phyloP scores from a whole-genome alignment of 768 basidiomycete species.

The Phlebiopsis flavidoalba region DNA sequence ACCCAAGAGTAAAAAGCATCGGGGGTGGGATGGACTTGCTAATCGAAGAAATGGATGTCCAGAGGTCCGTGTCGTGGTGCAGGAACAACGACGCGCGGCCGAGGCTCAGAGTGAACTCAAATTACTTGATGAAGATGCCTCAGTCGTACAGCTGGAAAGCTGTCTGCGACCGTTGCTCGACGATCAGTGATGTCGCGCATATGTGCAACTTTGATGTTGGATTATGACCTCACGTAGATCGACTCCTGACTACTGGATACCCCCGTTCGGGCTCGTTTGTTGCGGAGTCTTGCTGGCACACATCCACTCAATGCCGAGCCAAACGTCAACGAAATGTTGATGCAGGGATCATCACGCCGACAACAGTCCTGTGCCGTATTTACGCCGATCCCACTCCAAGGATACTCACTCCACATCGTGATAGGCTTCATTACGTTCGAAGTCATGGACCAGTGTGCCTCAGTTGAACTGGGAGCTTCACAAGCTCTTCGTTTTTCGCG shows the following conservation, averaged over 20 bases:
- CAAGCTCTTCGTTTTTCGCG: constrained; percentile 9
- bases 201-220: background rate
- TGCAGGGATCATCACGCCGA: constrained; percentile 17
- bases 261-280: constrained; percentile 13
- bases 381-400: background rate
- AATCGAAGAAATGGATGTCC: constrained; percentile 9
- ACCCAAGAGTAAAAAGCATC: too few relatives aligned
- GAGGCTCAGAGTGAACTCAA: constrained; percentile 9
- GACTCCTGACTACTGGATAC: constrained; percentile 19
- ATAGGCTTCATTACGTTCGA: constrained; percentile 18
- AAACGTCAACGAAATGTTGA: constrained; percentile 9
- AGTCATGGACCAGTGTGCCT: constrained; percentile 18
- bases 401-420: background rate
- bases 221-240: background rate
- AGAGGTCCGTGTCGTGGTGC: constrained; percentile 3
- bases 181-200: constrained; percentile 14
- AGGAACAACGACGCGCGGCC: constrained; percentile 13
- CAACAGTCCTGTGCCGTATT: constrained; percentile 11
- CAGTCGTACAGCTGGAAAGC: constrained; percentile 15
- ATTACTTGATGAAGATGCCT: constrained; percentile 12
- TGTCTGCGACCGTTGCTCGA: constrained; percentile 14
- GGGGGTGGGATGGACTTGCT: constrained; percentile 9
- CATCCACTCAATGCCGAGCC: constrained; percentile 19
- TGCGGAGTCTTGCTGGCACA: constrained; percentile 16
- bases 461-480: constrained; percentile 17